phyloP scores from a whole-genome alignment of 805 yeast species.

The Saturnispora gosingensis region DNA sequence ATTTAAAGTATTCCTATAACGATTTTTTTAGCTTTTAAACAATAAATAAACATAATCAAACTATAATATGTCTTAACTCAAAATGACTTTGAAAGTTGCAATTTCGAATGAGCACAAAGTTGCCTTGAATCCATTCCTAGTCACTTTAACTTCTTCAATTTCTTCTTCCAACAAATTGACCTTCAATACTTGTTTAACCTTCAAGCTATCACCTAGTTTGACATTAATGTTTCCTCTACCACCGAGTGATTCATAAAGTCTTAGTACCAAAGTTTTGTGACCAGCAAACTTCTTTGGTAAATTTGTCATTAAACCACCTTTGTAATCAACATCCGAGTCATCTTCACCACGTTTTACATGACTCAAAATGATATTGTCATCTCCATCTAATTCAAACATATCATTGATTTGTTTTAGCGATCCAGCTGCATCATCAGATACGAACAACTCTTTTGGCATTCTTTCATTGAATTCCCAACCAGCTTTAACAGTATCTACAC shows the following conservation, averaged over 20 bases:
- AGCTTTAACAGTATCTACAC: conserved; percentile 54
- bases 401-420: conserved; percentile 7
- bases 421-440: conserved; percentile 3
- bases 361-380: conserved; percentile 55
- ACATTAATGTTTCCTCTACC: conserved; percentile 55
- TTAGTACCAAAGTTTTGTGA: conserved; percentile 47
- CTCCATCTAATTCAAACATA: conserved; percentile 34
- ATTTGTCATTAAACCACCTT: conserved; percentile 27
- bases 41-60: background rate
- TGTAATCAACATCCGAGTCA: conserved; percentile 46
- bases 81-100: conserved; percentile 47
- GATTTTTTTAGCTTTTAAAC: background rate
- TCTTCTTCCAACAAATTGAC: conserved; percentile 54
- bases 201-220: conserved; percentile 30
- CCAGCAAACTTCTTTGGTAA: conserved; percentile 37
- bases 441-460: conserved; percentile 14
- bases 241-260: conserved; percentile 85
- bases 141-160: conserved; percentile 30
- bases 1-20: background rate
- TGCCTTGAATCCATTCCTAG: conserved; percentile 27
- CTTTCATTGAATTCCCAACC: conserved; percentile 75
- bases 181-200: conserved; percentile 39
- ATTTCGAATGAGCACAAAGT: conserved; percentile 70
- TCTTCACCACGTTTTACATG: conserved; percentile 84
- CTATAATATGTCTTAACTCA: conserved; percentile 14